Evolutionary conservation across 2,329 filamentous ascomycete species (phyloP).

Genomic region (Trichoderma semiorbis): DNA sequence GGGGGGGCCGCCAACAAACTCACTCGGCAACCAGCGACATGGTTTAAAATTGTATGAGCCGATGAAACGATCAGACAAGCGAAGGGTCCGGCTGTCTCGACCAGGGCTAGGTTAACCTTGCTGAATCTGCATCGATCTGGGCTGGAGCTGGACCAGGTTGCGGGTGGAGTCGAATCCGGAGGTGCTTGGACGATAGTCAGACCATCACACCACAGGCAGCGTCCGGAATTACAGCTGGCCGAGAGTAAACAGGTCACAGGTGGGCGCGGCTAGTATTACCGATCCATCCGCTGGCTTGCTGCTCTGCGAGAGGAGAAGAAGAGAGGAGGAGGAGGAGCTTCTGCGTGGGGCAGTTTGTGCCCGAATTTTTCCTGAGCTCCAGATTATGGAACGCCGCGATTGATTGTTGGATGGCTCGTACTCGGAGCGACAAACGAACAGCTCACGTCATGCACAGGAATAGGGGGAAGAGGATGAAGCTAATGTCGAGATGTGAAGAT

Average conservation of each 20-base stretch:
- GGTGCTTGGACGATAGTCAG: conserved; percentile 11
- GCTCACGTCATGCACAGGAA: conserved; percentile 5
- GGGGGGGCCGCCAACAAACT: conserved; percentile 32
- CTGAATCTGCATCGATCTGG: conserved; percentile 17
- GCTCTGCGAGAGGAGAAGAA: not conserved
- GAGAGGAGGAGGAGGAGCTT: conserved; percentile 8
- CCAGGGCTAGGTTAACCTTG: conserved; percentile 9
- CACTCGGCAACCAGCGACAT: conserved; percentile 51
- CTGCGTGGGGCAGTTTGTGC: conserved; percentile 14
- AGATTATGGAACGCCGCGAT: not conserved
- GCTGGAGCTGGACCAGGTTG: conserved; percentile 11
- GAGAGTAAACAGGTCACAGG: conserved; percentile 6
- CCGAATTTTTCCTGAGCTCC: conserved; percentile 13
- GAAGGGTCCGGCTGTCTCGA: not conserved
- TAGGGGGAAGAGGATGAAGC: not conserved
- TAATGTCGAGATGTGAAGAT: not conserved
- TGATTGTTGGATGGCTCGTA: conserved; percentile 6
- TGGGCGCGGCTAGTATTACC: not conserved
- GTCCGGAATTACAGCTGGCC: conserved; percentile 14
- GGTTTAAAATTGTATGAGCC: conserved; percentile 15
- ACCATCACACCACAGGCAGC: conserved; percentile 19
- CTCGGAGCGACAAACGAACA: conserved; percentile 9
- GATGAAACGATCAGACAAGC: conserved; percentile 11
- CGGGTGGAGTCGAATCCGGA: conserved; percentile 9
- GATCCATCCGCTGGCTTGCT: conserved; percentile 5